phyloP scores from a whole-genome alignment of 192 early-diverging fungal genomes.

The Backusella westeae region DNA sequence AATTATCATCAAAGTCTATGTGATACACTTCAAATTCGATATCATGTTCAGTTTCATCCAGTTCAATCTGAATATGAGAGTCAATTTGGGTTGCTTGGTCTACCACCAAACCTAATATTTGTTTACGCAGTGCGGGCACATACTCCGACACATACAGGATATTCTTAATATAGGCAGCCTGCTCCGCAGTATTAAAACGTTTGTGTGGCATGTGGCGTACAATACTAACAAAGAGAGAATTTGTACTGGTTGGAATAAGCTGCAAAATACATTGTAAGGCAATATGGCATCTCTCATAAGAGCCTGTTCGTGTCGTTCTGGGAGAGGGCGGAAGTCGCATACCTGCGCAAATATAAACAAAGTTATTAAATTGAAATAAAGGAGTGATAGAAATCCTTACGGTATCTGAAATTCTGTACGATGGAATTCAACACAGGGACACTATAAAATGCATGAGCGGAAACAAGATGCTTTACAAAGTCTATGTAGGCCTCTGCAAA shows the following conservation, averaged over 20 bases:
- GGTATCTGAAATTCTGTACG: conserved; percentile 48
- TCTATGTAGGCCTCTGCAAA: conserved; percentile 58
- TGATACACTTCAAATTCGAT: conserved; percentile 38
- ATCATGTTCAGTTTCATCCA: conserved; percentile 82
- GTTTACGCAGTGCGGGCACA: conserved; percentile 63
- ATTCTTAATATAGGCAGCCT: conserved; percentile 72
- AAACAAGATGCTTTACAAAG: conserved; percentile 72
- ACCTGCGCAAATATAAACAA: conserved; percentile 3
- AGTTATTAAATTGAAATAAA: not conserved
- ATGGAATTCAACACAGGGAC: conserved; percentile 58
- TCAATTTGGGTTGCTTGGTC: conserved; percentile 90
- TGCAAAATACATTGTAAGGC: conserved; percentile 60
- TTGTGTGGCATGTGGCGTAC: conserved; percentile 76
- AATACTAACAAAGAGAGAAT: conserved; percentile 60
- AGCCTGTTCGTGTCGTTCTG: conserved; percentile 18
- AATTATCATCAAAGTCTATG: conserved; percentile 36
- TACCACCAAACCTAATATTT: conserved; percentile 72
- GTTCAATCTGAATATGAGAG: conserved; percentile 88
- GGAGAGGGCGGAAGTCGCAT: conserved; percentile 9
- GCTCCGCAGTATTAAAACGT: conserved; percentile 50
- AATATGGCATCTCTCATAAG: conserved; percentile 61
- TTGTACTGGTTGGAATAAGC: conserved; percentile 68
- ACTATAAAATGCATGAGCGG: conserved; percentile 69
- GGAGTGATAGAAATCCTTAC: conserved; percentile 32
- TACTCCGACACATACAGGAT: conserved; percentile 76